Evolutionary conservation across 2,329 filamentous ascomycete genomes (phyloP).

Genomic region (Talaromyces sp.): DNA sequence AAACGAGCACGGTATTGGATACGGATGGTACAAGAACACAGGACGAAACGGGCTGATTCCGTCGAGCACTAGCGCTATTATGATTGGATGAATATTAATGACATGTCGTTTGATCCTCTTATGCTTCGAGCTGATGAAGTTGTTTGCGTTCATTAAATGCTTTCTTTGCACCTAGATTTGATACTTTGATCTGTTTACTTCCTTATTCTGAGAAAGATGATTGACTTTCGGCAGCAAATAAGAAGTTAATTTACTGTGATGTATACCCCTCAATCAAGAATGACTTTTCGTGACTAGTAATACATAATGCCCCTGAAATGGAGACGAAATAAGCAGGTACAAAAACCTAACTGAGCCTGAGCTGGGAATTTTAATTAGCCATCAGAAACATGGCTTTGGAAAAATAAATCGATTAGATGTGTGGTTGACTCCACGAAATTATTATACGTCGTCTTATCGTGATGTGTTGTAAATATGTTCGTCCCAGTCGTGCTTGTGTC

Average conservation of each 20-base stretch:
- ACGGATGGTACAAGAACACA: conserved; percentile 3
- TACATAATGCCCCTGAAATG: not conserved
- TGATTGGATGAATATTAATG: conserved; percentile 11
- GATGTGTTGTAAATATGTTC: not conserved
- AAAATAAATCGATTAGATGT: not conserved
- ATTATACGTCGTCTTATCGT: not conserved
- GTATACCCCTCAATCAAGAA: not conserved
- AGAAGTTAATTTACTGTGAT: not conserved
- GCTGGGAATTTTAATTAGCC: not conserved
- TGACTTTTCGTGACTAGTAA: not conserved
- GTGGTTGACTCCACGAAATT: not conserved
- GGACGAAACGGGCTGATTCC: conserved; percentile 9
- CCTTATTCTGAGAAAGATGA: not conserved
- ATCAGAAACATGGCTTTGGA: not conserved
- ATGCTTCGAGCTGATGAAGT: not conserved
- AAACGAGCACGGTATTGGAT: conserved; percentile 1
- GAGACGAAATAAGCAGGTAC: not conserved
- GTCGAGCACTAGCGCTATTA: not conserved
- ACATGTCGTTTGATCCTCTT: conserved; percentile 3
- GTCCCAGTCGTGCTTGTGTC: not conserved
- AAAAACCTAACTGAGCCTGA: not conserved
- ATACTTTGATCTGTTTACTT: not conserved
- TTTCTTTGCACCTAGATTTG: not conserved
- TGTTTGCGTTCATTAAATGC: not conserved
- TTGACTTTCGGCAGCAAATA: not conserved